These are phyloP conservation scores for Fusarium concolor DNA, from an alignment of 2,329 filamentous ascomycete genomes.

Conservation along the genomic window DNA sequence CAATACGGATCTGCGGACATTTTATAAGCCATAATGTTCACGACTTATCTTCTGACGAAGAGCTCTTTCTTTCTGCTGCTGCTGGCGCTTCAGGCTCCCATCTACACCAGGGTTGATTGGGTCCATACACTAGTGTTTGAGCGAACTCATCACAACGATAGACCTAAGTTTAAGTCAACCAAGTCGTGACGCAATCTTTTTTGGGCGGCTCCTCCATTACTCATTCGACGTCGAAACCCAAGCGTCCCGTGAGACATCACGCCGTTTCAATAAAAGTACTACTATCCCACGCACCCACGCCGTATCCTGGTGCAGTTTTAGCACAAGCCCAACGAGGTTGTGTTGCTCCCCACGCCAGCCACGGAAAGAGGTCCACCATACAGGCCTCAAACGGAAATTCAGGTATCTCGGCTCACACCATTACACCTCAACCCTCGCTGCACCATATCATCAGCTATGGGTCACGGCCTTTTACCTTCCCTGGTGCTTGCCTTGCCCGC, in stretches of 20 bases:
- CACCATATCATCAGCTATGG: constrained; percentile 30
- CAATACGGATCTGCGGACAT: constrained; percentile 32
- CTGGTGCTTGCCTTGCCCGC: constrained; percentile 26
- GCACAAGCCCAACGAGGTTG: constrained; percentile 23
- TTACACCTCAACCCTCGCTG: constrained; percentile 14
- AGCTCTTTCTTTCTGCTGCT: neutral
- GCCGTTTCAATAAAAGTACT: constrained; percentile 21
- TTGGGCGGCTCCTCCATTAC: constrained; percentile 6
- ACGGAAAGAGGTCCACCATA: constrained; percentile 36
- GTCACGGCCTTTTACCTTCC: constrained; percentile 15
- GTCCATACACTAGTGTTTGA: constrained; percentile 15
- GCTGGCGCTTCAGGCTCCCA: neutral
- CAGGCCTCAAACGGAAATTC: constrained; percentile 28
- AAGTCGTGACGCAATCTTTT: constrained; percentile 45
- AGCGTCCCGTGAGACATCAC: constrained; percentile 12
- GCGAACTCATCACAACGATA: constrained; percentile 11
- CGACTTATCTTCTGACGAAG: constrained; percentile 4
- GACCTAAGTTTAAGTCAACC: neutral
- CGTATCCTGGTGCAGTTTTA: constrained; percentile 24
- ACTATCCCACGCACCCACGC: constrained; percentile 35
- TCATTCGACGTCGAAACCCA: constrained; percentile 24
- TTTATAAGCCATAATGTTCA: constrained; percentile 14
- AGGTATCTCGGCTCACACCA: constrained; percentile 40
- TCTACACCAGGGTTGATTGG: constrained; percentile 5
- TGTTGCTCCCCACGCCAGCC: constrained; percentile 35